Evolutionary conservation across 768 basidiomycete species (phyloP).

Genomic region (Neoboletus magnificus): DNA sequence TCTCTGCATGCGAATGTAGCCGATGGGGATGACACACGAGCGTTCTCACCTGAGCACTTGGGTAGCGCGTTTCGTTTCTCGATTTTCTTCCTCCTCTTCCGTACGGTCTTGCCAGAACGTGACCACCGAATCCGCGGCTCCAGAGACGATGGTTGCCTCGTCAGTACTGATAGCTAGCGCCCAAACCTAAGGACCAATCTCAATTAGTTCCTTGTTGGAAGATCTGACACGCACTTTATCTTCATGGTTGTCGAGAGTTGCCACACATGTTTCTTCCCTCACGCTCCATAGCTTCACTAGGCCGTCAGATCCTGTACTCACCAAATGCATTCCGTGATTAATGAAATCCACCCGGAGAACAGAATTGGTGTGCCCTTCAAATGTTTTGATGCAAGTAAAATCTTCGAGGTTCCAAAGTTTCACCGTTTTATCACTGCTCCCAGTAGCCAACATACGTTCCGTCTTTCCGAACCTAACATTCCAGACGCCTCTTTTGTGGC

Average conservation of each 20-base stretch:
- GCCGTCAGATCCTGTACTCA: slow-evolving; percentile 91
- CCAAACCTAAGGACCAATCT: slow-evolving; percentile 73
- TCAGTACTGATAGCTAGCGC: slow-evolving; percentile 81
- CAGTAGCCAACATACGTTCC: slow-evolving; percentile 85
- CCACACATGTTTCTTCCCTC: slow-evolving; percentile 78
- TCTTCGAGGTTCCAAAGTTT: slow-evolving; percentile 94
- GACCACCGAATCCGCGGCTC: slow-evolving; percentile 92
- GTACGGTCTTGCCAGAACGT: slow-evolving; percentile 98
- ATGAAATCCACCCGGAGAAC: slow-evolving; percentile 92
- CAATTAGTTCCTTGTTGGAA: not conserved
- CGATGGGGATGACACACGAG: not conserved
- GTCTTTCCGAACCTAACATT: slow-evolving; percentile 81
- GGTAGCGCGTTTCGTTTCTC: slow-evolving; percentile 67
- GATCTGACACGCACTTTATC: slow-evolving; percentile 67
- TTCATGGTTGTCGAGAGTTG: slow-evolving; percentile 95
- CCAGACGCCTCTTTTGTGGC: slow-evolving; percentile 98
- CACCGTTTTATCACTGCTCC: slow-evolving; percentile 93
- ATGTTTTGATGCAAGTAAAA: slow-evolving; percentile 91
- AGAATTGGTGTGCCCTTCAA: slow-evolving; percentile 98
- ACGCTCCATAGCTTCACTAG: slow-evolving; percentile 96
- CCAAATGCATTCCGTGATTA: slow-evolving; percentile 77
- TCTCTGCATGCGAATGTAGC: slow-evolving; percentile 57
- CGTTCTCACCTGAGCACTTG: slow-evolving; percentile 73
- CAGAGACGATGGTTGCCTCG: slow-evolving; percentile 84
- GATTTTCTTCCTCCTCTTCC: slow-evolving; percentile 73